Evolutionary conservation across 352 stramenopile genomes (phyloP).

Genomic region (Elongisporangium senticosum): DNA sequence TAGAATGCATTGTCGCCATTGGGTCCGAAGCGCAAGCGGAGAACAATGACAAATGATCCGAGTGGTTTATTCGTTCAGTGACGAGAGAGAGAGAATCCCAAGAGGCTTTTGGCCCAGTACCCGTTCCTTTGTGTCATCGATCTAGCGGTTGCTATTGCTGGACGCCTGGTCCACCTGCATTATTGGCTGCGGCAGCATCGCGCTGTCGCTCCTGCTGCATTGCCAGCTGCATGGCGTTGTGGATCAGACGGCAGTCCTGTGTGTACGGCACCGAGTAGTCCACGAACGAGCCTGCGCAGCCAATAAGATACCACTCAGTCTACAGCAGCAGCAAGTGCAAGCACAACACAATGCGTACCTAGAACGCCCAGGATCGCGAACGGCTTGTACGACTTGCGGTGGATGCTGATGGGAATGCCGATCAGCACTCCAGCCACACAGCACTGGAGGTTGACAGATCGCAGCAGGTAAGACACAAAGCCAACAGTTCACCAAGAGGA

Average conservation of each 20-base stretch:
- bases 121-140: neutral
- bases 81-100: neutral
- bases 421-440: constrained; percentile 76
- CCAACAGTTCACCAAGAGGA: neutral
- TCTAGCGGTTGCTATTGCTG: too few species aligned
- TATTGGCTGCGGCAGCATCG: constrained; percentile 12
- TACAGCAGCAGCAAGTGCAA: neutral
- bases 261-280: constrained; percentile 85
- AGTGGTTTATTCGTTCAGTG: neutral
- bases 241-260: constrained; percentile 70
- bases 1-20: too few species aligned
- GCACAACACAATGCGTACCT: constrained; percentile 22
- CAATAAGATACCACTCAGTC: neutral
- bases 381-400: constrained; percentile 71
- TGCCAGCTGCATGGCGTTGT: constrained; percentile 69
- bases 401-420: constrained; percentile 80
- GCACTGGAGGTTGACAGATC: constrained; percentile 23
- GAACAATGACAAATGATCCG: neutral
- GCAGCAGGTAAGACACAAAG: neutral
- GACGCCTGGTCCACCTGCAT: too few species aligned
- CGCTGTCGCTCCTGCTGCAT: constrained; percentile 56
- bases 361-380: constrained; percentile 75
- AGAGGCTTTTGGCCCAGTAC: neutral
- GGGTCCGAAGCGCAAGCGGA: too few species aligned
- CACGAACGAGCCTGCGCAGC: constrained; percentile 61